Evolutionary conservation across 2,329 filamentous ascomycete genomes (phyloP), one percentile per base, ranked within the genome.

Genomic region (Fusarium oxysporum): DNA sequence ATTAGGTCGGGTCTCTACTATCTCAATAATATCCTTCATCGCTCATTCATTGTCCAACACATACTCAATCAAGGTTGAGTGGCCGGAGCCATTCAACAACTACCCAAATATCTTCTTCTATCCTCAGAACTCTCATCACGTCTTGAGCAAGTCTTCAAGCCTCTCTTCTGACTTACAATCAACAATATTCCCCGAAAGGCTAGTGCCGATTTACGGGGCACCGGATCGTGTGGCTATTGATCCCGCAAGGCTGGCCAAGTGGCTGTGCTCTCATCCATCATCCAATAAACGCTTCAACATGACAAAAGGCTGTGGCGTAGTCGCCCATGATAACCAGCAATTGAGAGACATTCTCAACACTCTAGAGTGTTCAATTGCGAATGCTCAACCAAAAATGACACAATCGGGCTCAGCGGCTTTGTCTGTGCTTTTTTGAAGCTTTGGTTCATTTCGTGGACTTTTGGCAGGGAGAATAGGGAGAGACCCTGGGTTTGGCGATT

Each of bases 181-280:
- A 67, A 62, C 51, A 63, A 67, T 53, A 51, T 61, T 72, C 70
- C 53, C 50, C 45, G 48, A 53, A 43, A 14, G 51, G 66, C 37
- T 71, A 73, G 70, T 45, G 66, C 70, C 62, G 53, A 54, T 62
- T 54, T 33, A 54, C 44, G 19, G 40, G 55, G 11, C 32, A 47
- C 32, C 21, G 21, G 28, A 35, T 25, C 13, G 21, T 54, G 58
- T 65, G 45, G 71, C 63, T 43, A 40, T 21, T 43, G 30, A 14
- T 13, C 23, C 37, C 5, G 28, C 57, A 68, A 73, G 71, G 71
- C 71, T 68, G 28, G 12, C 6, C 10, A 11, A 48, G 45, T 71
- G 70, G 62, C 48, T 23, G 9, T 14, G 48, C n/a, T 6, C 30
- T n/a, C 14, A 1, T 35, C 23, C 8, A n/a, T 19, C 6, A 21